Evolutionary conservation across 2,329 filamentous ascomycete species (phyloP), one percentile per base, ranked within the genome.

Genomic region (Sclerotiophoma versabilis): DNA sequence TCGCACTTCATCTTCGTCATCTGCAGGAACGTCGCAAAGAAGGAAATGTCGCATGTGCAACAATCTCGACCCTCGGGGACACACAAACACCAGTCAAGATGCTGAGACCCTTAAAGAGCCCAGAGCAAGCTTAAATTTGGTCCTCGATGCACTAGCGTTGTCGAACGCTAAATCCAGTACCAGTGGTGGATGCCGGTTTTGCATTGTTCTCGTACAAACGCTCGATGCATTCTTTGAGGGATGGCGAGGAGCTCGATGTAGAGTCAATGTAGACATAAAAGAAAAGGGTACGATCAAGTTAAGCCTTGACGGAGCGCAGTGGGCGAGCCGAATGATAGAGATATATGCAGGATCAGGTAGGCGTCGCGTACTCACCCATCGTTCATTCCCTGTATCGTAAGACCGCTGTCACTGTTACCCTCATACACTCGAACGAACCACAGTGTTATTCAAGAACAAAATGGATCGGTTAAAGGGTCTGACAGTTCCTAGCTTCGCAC

Each of bases 281-380:
- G 65, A 72, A 52, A 71, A 72, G 46, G 54, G 49, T 0, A 66
- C 60, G 7, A 63, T 74, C 36, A 69, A 64, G 26, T 54, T 70
- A 2, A 57, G 51, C 19, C 53, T 72, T 27, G 64, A 72, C 44
- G 62, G 57, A 5, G 48, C 63, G 8, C 60, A 53, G 14, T 69
- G 64, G 63, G 66, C 50, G 37, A 51, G 60, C 19, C 60, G 66
- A 34, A 29, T 55, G 25, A 49, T 70, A 5, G 69, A 73, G 51
- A 67, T 72, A 27, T 71, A 69, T 42, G 63, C 68, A 12, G 58
- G 56, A 17, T 65, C 65, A 49, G 63, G 71, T 73, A 70, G 33
- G 66, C 33, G 25, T 11, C 15, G 19, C 30, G 14, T 20, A 19
- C 17, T 19, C n/a, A 23, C 17, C 11, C 17, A 15, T 36, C 11